Evolutionary conservation across 768 basidiomycete genomes (phyloP).

Genomic region (Mycena belliarum): DNA sequence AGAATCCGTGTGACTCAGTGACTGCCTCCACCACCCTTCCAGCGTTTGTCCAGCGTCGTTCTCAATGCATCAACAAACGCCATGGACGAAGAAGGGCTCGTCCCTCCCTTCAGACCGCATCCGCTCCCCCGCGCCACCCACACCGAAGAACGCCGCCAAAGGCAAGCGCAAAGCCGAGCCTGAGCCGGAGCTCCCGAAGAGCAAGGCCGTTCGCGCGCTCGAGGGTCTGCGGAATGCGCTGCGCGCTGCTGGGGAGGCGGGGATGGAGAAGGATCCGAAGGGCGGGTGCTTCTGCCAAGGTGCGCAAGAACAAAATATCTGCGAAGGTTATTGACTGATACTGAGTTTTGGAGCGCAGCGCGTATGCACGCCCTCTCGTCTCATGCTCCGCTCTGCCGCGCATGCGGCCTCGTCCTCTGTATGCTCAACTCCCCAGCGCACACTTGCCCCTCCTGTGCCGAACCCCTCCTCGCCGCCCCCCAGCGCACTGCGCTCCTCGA

Average conservation of each 20-base stretch:
- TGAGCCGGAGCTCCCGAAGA: constrained; percentile 36
- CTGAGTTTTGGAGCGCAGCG: constrained; percentile 36
- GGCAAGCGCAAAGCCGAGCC: constrained; percentile 24
- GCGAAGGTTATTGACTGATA: not conserved
- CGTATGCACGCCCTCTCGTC: constrained; percentile 57
- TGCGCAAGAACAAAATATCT: constrained; percentile 21
- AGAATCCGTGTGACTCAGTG: too few species aligned
- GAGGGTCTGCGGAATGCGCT: constrained; percentile 45
- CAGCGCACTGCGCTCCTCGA: constrained; percentile 38
- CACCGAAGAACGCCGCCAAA: constrained; percentile 37
- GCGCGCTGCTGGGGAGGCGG: constrained; percentile 26
- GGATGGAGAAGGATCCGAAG: constrained; percentile 49
- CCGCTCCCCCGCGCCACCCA: constrained; percentile 13
- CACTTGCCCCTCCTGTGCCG: constrained; percentile 55
- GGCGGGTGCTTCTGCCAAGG: constrained; percentile 76
- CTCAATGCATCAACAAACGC: too few species aligned
- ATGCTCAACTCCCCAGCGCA: constrained; percentile 52
- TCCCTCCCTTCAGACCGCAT: too few species aligned
- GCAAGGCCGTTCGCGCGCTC: constrained; percentile 48
- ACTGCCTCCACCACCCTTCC: too few species aligned
- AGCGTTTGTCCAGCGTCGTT: too few species aligned
- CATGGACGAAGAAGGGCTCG: too few species aligned
- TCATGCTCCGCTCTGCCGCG: constrained; percentile 54
- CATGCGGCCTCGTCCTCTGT: constrained; percentile 68
- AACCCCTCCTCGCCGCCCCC: constrained; percentile 36